Evolutionary conservation across 148 eudicot species (phyloP).

Genomic region (Camellia lanceoleosa): DNA sequence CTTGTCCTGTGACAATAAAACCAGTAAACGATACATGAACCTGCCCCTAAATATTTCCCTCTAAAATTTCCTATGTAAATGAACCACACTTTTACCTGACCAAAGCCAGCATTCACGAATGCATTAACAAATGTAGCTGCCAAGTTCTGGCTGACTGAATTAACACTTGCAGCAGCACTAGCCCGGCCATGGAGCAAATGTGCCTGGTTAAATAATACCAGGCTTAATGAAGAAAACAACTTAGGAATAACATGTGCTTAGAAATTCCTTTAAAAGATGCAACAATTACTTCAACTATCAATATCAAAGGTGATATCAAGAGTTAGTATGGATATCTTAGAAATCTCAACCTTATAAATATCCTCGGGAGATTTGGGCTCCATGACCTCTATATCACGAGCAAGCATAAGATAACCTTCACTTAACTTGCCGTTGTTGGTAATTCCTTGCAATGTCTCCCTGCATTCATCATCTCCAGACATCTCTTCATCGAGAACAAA

Average conservation of each 20-base stretch:
- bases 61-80: neutral
- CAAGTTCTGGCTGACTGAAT: constrained; percentile 94
- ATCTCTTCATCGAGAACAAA: constrained; percentile 77
- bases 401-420: constrained; percentile 96
- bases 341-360: constrained; percentile 70
- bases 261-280: neutral
- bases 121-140: constrained; percentile 99
- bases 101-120: constrained; percentile 97
- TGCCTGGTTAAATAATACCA: constrained; percentile 44
- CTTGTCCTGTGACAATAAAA: constrained; percentile 61
- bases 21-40: neutral
- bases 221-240: neutral
- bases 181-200: constrained; percentile 97
- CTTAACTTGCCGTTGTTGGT: constrained; percentile 67
- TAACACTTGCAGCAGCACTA: constrained; percentile 81
- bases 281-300: neutral
- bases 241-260: neutral
- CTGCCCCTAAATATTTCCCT: neutral
- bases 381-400: constrained; percentile 99
- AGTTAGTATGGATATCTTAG: neutral
- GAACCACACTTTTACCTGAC: constrained; percentile 50
- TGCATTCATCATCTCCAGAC: constrained; percentile 62
- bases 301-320: neutral
- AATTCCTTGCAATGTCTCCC: constrained; percentile 75
- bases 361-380: constrained; percentile 97